Base-by-base conservation (phyloP, 2,329 filamentous ascomycete genomes). In the Pseudogymnoascus sp. region DNA sequence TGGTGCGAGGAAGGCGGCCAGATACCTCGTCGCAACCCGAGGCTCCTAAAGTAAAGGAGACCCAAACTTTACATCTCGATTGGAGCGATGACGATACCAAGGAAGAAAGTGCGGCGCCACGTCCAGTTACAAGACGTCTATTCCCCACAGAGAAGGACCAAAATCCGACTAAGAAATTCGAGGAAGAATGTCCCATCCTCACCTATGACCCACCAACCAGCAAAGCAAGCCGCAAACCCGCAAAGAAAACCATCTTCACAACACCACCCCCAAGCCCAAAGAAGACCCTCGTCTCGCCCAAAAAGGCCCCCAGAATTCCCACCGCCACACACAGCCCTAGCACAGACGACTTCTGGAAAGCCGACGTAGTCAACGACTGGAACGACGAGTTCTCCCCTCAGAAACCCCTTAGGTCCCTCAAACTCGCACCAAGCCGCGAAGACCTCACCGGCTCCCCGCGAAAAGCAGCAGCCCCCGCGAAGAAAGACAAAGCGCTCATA, bases 301-400 rank as follows among this genome's bases (percentile, higher is more conserved):
- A 45, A 59, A 63, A 63, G 45, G 31, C 18, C 63, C 71, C 37
- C 2, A 74, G 75, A 0, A 83, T 86, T 42, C 84, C 84, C 1
- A 75, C 76, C 37, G 82, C 83, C 1, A 81, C 83, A 2, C 79
- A 86, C 64, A 75, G 77, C 26, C 79, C 80, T 21, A 81, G 75
- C 62, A 79, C 79, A 40, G 84, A 87, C 66, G 76, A 76, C 5
- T 87, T 87, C 69, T 88, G 85, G 86, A 78, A 77, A 62, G 81
- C 82, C 66, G 81, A 82, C 11, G 73, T 82, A 14, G 78, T 85
- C 23, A 83, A 87, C 68, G 81, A 84, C 47, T 88, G 85, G 84
- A 86, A 87, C 65, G 85, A 87, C 51, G 77, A 83, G 62, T 81
- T 86, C 70, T 84, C 82, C 0, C 82, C 83, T 0, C 75, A 72